These are phyloP conservation scores for Dalechampia spathulata DNA, from an alignment of 441 rosid genomes.

Conservation along the genomic window DNA sequence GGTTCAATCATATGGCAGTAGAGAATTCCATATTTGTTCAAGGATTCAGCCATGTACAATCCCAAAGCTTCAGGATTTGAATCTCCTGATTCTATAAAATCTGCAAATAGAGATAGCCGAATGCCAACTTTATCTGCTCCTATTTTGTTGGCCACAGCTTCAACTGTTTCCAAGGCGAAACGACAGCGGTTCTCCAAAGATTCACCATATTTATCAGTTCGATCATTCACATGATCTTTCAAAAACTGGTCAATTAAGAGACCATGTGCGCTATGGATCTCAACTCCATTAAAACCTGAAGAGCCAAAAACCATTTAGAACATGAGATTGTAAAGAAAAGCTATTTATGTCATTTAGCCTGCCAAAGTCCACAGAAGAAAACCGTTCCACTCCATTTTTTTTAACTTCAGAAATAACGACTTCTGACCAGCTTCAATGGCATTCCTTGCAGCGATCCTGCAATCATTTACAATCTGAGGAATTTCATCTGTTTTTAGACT, in stretches of 20 bases:
- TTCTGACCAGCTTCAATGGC: conserved; percentile 49
- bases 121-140: conserved; percentile 53
- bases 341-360: neutral
- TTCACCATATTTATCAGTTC: conserved; percentile 68
- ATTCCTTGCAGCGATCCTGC: conserved; percentile 45
- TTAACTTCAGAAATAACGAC: neutral
- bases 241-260: conserved; percentile 76
- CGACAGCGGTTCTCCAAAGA: conserved; percentile 55
- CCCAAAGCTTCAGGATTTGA: conserved; percentile 59
- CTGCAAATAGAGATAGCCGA: conserved; percentile 62
- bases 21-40: conserved; percentile 30
- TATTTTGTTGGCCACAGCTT: conserved; percentile 47
- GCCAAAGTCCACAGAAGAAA: neutral
- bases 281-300: conserved; percentile 74
- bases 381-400: too few relatives aligned
- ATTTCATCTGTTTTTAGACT: conserved; percentile 38
- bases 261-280: conserved; percentile 80
- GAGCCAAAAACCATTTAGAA: too few relatives aligned
- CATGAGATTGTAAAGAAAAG: neutral
- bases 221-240: conserved; percentile 60
- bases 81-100: conserved; percentile 58
- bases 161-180: conserved; percentile 43
- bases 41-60: conserved; percentile 40
- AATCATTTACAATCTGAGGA: conserved; percentile 38
- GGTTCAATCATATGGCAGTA: conserved; percentile 44